Conservation (phyloP, 768 basidiomycete species). For the Strobilomyces confusus region DNA sequence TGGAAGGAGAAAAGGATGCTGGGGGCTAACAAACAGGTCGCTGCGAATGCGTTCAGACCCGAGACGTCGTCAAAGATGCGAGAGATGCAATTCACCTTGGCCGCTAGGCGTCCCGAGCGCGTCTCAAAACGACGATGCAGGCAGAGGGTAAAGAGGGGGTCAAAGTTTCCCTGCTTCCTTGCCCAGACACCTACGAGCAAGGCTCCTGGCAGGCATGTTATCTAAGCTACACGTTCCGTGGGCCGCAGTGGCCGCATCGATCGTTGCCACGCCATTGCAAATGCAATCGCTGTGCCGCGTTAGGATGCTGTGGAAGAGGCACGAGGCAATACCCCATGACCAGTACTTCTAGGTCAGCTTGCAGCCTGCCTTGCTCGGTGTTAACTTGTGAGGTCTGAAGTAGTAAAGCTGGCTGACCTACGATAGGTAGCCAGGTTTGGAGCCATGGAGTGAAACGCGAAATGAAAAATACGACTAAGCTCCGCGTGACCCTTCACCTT, state of each 20-base stretch:
- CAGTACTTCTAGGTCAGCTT: too few species aligned
- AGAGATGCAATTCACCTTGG: not conserved
- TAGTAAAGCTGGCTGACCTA: too few species aligned
- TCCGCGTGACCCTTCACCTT: too few species aligned
- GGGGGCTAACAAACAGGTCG: not conserved
- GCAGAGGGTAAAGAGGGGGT: not conserved
- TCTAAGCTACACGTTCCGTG: slow-evolving; percentile 16
- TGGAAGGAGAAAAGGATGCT: not conserved
- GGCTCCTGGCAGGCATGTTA: slow-evolving; percentile 13
- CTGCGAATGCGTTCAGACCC: not conserved
- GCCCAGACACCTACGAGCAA: not conserved
- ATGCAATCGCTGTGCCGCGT: not conserved
- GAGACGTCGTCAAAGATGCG: not conserved
- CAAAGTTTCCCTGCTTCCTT: not conserved
- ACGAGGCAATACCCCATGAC: slow-evolving; percentile 7
- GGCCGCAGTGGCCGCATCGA: too few species aligned
- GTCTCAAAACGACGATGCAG: not conserved
- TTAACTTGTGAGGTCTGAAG: too few species aligned
- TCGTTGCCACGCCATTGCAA: not conserved
- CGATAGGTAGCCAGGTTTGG: too few species aligned
- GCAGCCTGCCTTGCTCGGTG: too few species aligned
- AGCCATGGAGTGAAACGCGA: too few species aligned
- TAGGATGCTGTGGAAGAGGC: not conserved
- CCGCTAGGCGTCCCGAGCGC: not conserved
- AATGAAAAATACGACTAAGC: too few species aligned